These are phyloP conservation scores for Bipolaris zeicola DNA, from an alignment of 2,329 filamentous ascomycete species.

Conservation along the genomic window DNA sequence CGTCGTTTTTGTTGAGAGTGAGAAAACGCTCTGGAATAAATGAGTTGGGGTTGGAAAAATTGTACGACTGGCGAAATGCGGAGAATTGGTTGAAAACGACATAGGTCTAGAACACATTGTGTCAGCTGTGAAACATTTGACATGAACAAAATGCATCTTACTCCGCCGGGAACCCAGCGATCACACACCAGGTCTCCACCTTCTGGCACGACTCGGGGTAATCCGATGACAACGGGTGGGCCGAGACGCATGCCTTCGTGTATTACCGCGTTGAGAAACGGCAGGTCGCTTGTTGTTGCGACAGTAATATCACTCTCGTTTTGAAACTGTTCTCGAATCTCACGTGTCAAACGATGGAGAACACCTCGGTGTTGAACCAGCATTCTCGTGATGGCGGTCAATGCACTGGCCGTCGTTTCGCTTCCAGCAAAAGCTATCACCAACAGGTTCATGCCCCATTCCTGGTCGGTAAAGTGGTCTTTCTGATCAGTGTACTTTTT, in stretches of 20 bases:
- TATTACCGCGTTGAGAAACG: constrained; percentile 43
- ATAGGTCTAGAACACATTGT: constrained; percentile 25
- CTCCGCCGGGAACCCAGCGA: constrained; percentile 29
- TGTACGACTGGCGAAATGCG: constrained; percentile 32
- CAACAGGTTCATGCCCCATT: constrained; percentile 49
- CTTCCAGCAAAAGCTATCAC: constrained; percentile 52
- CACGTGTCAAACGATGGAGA: constrained; percentile 30
- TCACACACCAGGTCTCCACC: constrained; percentile 32
- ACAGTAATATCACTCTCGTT: constrained; percentile 32
- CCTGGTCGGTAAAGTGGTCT: constrained; percentile 22
- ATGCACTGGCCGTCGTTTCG: constrained; percentile 51
- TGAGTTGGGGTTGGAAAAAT: constrained; percentile 35
- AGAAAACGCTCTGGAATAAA: constrained; percentile 47
- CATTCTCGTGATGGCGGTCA: constrained; percentile 45
- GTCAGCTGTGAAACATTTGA: not conserved
- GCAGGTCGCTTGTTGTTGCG: constrained; percentile 21
- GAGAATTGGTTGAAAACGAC: constrained; percentile 39
- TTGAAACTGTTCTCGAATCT: constrained; percentile 33
- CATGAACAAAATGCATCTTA: constrained; percentile 7
- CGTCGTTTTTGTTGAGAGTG: constrained; percentile 22
- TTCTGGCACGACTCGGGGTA: constrained; percentile 29
- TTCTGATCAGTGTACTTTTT: constrained; percentile 33
- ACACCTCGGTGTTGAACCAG: constrained; percentile 39
- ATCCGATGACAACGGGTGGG: constrained; percentile 25
- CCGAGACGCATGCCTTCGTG: constrained; percentile 47